phyloP scores from a whole-genome alignment of 2,329 filamentous ascomycete genomes.

The Cladosporium sp. region DNA sequence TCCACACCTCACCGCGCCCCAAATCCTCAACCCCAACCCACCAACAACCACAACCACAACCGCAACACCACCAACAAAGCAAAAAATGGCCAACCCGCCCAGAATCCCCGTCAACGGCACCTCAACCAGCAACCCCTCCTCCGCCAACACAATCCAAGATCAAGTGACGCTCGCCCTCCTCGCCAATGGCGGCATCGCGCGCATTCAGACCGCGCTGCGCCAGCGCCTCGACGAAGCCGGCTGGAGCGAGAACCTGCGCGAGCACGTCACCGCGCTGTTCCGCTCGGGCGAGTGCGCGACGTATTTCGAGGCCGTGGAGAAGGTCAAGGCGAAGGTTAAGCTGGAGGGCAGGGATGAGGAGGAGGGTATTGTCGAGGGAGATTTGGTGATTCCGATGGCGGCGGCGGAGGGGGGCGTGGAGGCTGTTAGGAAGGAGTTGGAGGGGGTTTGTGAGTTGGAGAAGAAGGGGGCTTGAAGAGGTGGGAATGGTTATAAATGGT shows the following conservation, averaged over 20 bases:
- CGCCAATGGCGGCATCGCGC: slow-evolving; percentile 47
- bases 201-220: slow-evolving; percentile 52
- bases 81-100: slow-evolving; percentile 15
- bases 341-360: slow-evolving; percentile 18
- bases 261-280: slow-evolving; percentile 53
- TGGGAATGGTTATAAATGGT: not conserved
- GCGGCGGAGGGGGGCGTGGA: slow-evolving; percentile 49
- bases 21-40: not conserved
- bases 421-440: slow-evolving; percentile 49
- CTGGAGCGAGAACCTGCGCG: slow-evolving; percentile 55
- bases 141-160: slow-evolving; percentile 32
- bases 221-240: slow-evolving; percentile 54
- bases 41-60: not conserved
- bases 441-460: slow-evolving; percentile 46
- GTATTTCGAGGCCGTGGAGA: slow-evolving; percentile 53
- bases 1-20: too few relatives aligned
- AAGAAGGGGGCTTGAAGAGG: slow-evolving; percentile 25
- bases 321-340: slow-evolving; percentile 41
- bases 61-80: not conserved
- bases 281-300: slow-evolving; percentile 54
- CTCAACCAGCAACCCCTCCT: slow-evolving; percentile 29
- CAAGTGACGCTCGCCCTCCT: slow-evolving; percentile 44
- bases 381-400: slow-evolving; percentile 33
- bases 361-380: slow-evolving; percentile 27
- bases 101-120: slow-evolving; percentile 38